These are phyloP conservation scores for Collybia mongolica DNA, from an alignment of 768 basidiomycete species.

Conservation along the genomic window DNA sequence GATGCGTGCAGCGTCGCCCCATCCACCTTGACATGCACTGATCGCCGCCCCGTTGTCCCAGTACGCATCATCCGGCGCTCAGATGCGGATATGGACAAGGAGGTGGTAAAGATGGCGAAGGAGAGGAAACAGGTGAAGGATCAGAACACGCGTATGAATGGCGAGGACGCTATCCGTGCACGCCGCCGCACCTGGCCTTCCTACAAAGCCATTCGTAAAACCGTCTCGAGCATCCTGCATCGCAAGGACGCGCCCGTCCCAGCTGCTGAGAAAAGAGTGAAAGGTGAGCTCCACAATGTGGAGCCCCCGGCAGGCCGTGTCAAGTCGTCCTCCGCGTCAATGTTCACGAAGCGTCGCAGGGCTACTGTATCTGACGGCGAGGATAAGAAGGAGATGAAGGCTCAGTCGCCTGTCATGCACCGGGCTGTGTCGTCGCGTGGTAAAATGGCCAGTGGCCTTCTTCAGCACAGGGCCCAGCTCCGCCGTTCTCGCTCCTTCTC, in stretches of 20 bases:
- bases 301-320: neutral
- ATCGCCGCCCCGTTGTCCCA: constrained; percentile 6
- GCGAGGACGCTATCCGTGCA: neutral
- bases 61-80: constrained; percentile 8
- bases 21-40: neutral
- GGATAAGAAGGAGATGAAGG: neutral
- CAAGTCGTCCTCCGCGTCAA: constrained; percentile 14
- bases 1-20: constrained; percentile 4
- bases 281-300: neutral
- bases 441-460: neutral
- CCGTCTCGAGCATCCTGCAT: constrained; percentile 14
- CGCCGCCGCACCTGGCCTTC: constrained; percentile 12
- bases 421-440: neutral
- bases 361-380: neutral
- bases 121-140: neutral
- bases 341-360: constrained; percentile 6
- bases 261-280: neutral
- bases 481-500: constrained; percentile 16
- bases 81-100: constrained; percentile 1
- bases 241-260: constrained; percentile 5
- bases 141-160: neutral
- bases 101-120: neutral
- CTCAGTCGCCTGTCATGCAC: neutral
- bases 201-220: constrained; percentile 14
- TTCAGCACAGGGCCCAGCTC: constrained; percentile 3